Evolutionary conservation across 169 alveolate species (phyloP), one percentile per base, ranked within the genome.

Genomic region (Amoebophrya sp.): DNA sequence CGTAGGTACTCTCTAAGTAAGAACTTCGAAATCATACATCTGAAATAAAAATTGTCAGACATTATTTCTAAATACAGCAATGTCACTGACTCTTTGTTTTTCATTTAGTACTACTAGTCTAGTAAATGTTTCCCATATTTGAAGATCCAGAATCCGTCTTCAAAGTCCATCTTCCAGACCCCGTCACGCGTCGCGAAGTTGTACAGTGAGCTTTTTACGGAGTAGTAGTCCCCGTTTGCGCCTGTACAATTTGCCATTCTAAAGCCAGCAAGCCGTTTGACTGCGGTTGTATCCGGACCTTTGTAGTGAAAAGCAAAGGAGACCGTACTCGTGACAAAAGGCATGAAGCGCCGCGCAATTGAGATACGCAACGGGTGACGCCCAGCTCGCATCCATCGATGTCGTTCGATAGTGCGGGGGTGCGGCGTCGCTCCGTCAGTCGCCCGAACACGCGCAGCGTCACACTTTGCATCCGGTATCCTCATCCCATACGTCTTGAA

Each of bases 161-260:
- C 26, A 36, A 65, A 65, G 39, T 65, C 33, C 38, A 26, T 26
- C 33, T 65, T 65, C 38, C 18, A 65, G 1, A 26, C 36, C n/a
- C 83, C 83, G 33, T 18, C 33, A 6, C 38, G 39, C 38, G 83
- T 12, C 38, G 83, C 83, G 26, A 65, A 65, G 83, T 18, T 1
- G 83, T 1, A 6, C 2, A 36, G 3, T 6, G 83, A 65, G 2
- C 38, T 26, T 26, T 65, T 29, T 6, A 65, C 83, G 2, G 83
- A 65, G 83, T 26, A 65, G 83, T 65, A 65, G 83, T 65, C 83
- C 83, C n/a, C 38, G 26, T 65, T 36, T 36, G 83, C 83, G 83
- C 83, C 83, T 6, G 83, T 65, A 36, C 83, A 65, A 36, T 65
- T 65, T 29, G 0, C 33, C 33, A 65, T 6, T 1, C 18, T 36